These are phyloP conservation scores for Incumbomyces delicatus DNA, from an alignment of 2,329 filamentous ascomycete species.

Conservation along the genomic window DNA sequence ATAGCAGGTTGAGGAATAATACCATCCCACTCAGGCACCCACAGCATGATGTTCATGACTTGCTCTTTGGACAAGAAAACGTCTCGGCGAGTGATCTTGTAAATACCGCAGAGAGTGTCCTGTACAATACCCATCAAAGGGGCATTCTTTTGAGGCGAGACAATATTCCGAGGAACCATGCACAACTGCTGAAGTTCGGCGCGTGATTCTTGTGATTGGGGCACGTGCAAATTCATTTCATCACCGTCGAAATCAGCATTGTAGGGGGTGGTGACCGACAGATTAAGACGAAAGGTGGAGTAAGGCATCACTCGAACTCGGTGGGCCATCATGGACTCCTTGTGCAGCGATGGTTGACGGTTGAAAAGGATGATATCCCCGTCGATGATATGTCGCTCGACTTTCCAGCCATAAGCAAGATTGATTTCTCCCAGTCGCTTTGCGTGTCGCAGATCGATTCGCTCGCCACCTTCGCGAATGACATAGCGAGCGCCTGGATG, in stretches of 20 bases:
- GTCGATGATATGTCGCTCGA: slow-evolving; percentile 91
- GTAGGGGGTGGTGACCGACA: slow-evolving; percentile 96
- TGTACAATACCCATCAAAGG: slow-evolving; percentile 99
- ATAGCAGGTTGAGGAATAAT: slow-evolving; percentile 90
- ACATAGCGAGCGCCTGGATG: slow-evolving; percentile 96
- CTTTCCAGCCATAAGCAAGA: slow-evolving; percentile 94
- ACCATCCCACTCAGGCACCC: slow-evolving; percentile 97
- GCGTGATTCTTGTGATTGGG: slow-evolving; percentile 91
- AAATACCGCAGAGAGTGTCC: slow-evolving; percentile 89
- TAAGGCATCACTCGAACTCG: slow-evolving; percentile 97
- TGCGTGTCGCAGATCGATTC: slow-evolving; percentile 90
- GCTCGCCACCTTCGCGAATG: slow-evolving; percentile 82
- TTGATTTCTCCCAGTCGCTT: slow-evolving; percentile 77
- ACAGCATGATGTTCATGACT: slow-evolving; percentile 94
- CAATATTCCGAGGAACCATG: slow-evolving; percentile 96
- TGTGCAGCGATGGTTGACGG: slow-evolving; percentile 96
- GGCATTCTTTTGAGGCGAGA: slow-evolving; percentile 92
- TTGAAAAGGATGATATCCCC: slow-evolving; percentile 99
- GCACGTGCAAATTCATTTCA: slow-evolving; percentile 99
- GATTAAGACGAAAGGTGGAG: slow-evolving; percentile 93
- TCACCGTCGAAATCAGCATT: slow-evolving; percentile 99
- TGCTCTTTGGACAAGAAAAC: slow-evolving; percentile 81
- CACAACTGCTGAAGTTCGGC: slow-evolving; percentile 91
- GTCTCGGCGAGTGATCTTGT: slow-evolving; percentile 92
- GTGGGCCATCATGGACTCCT: slow-evolving; percentile 99